Evolutionary conservation across 1,284 basidiomycete genomes (phyloP), one percentile per base, ranked within the genome.

Genomic region (Rhodotorula sp.): DNA sequence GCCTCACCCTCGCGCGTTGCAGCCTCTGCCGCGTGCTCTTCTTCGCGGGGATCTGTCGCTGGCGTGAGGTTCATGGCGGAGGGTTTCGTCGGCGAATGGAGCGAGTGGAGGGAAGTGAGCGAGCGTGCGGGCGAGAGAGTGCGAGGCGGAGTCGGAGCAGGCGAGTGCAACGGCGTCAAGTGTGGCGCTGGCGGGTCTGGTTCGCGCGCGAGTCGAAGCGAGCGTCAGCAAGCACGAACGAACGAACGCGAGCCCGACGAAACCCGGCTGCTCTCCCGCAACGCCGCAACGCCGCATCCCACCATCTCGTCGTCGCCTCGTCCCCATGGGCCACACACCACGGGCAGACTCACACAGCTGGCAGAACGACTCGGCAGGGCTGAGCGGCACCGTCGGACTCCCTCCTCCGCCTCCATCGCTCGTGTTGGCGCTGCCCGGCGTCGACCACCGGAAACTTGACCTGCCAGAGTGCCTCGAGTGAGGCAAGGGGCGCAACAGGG

Each of bases 181-280:
- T 73, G 71, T 0, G 71, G 71, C 13, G 71, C 66, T 0, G 67
- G 68, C 0, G 71, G 71, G 36, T 73, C 69, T 71, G 62, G 8
- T 36, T 27, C 30, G 30, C 17, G 53, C 53, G 53, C 32, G 19
- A 51, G n/a, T 30, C 2, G 1, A 30, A 6, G 44, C 22, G 57
- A 29, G 20, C 46, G 39, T 44, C 30, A 48, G 46, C 22, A 22
- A 29, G 44, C 7, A 20, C 17, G 20, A 1, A 44, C 39, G 13
- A 36, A 36, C 13, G 4, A 10, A 15, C 39, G 39, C 39, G 39
- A 44, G 39, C 13, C 13, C 39, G n/a, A 44, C 39, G 39, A n/a
- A n/a, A 44, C 39, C 11, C 39, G 39, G 39, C 39, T 3, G 13
- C 39, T 44, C 9, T 44, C 39, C 13, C 39, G n/a, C n/a, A n/a